Conservation (phyloP, 2,329 filamentous ascomycete species). For the Ophiostoma ulmi region DNA sequence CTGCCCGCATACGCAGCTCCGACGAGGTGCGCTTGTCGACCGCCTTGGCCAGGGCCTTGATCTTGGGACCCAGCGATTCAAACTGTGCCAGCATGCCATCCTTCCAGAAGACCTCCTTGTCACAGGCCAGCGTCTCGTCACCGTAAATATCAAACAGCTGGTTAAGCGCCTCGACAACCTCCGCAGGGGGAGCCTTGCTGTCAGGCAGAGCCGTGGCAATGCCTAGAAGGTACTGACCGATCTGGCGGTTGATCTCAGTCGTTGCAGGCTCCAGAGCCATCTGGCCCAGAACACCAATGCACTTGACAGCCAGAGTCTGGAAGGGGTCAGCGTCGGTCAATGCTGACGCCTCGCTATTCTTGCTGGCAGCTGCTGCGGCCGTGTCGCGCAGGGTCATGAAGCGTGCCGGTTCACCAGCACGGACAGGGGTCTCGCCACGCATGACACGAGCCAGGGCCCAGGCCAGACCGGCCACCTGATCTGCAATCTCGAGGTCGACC, state of each 20-base stretch:
- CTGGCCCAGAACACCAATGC: conserved; percentile 60
- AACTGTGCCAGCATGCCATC: conserved; percentile 56
- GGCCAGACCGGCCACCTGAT: conserved; percentile 56
- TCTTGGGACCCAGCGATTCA: conserved; percentile 49
- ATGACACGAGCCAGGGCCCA: conserved; percentile 60
- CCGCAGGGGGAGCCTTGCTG: conserved; percentile 46
- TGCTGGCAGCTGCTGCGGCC: conserved; percentile 31
- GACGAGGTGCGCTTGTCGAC: conserved; percentile 55
- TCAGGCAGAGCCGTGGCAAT: conserved; percentile 45
- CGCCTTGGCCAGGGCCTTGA: conserved; percentile 52
- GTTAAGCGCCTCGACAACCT: conserved; percentile 59
- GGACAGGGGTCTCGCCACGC: conserved; percentile 44
- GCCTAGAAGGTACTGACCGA: conserved; percentile 58
- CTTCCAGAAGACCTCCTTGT: conserved; percentile 60
- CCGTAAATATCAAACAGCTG: conserved; percentile 64
- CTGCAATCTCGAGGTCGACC: conserved; percentile 57
- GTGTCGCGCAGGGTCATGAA: conserved; percentile 57
- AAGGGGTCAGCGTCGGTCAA: conserved; percentile 45
- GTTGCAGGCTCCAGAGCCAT: conserved; percentile 54
- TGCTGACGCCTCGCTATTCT: conserved; percentile 31
- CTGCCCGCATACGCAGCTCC: conserved; percentile 55
- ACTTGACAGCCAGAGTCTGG: conserved; percentile 60
- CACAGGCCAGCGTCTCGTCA: conserved; percentile 54
- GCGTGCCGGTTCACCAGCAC: conserved; percentile 52
- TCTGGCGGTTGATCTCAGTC: conserved; percentile 52